phyloP scores from a whole-genome alignment of 371 early-diverging fungal genomes.

The Mycotypha africana region DNA sequence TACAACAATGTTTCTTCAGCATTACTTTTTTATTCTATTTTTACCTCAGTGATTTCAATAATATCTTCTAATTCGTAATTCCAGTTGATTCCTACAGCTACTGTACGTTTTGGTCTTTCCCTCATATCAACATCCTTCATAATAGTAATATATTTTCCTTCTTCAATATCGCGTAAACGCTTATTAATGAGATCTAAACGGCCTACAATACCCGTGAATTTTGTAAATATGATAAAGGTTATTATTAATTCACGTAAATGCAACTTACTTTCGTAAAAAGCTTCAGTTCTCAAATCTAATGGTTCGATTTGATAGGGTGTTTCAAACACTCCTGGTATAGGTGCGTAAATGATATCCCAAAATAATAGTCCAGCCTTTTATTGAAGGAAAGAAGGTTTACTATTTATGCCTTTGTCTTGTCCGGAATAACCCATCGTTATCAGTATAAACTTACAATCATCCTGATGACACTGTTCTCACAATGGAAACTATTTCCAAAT shows the following conservation, averaged over 20 bases:
- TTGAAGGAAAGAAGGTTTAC: neutral
- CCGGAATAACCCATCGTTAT: neutral
- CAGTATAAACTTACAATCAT: conserved; percentile 28
- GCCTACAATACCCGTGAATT: conserved; percentile 22
- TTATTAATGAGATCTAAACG: conserved; percentile 50
- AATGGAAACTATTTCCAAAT: conserved; percentile 54
- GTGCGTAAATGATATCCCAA: conserved; percentile 69
- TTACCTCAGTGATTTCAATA: conserved; percentile 53
- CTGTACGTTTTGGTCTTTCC: conserved; percentile 37
- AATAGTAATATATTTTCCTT: conserved; percentile 30
- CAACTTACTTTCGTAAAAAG: conserved; percentile 60
- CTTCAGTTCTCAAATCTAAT: conserved; percentile 61
- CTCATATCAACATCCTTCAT: conserved; percentile 43
- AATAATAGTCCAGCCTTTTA: conserved; percentile 62
- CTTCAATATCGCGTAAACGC: conserved; percentile 42
- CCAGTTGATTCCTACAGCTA: conserved; percentile 65
- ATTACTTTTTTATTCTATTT: neutral
- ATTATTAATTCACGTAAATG: no score
- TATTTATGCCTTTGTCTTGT: neutral
- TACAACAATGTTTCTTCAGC: no score
- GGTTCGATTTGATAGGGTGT: conserved; percentile 70
- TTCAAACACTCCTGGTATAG: conserved; percentile 69
- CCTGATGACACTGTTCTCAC: conserved; percentile 59
- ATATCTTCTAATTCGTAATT: conserved; percentile 42
- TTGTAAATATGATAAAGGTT: no score